Evolutionary conservation across 2,329 filamentous ascomycete species (phyloP).

Genomic region (Alternaria conjuncta): DNA sequence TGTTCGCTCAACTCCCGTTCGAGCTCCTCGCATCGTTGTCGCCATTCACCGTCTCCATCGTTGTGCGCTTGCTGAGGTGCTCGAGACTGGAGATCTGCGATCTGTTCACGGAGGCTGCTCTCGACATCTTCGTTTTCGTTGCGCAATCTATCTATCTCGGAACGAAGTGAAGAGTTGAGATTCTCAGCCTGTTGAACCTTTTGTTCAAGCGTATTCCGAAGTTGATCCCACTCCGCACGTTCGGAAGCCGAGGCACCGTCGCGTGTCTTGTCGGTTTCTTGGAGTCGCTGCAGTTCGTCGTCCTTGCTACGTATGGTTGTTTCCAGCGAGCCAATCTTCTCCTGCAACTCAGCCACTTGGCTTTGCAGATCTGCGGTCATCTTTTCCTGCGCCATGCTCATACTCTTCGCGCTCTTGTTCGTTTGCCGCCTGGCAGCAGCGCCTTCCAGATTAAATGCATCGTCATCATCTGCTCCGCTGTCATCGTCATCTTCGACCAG

Average conservation of each 20-base stretch:
- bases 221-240: conserved; percentile 73
- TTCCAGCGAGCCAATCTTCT: conserved; percentile 76
- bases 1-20: conserved; percentile 75
- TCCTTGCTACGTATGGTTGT: conserved; percentile 72
- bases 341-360: conserved; percentile 76
- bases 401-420: conserved; percentile 50
- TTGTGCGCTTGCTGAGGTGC: conserved; percentile 29
- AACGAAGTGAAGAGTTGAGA: conserved; percentile 78
- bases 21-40: conserved; percentile 49
- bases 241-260: conserved; percentile 63
- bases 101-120: conserved; percentile 67
- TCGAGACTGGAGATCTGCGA: conserved; percentile 58
- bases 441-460: conserved; percentile 67
- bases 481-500: conserved; percentile 86
- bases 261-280: conserved; percentile 64
- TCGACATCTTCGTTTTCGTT: conserved; percentile 70
- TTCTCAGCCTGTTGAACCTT: conserved; percentile 76
- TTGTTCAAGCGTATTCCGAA: conserved; percentile 71
- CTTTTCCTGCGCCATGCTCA: conserved; percentile 44
- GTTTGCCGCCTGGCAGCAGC: conserved; percentile 52
- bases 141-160: conserved; percentile 77
- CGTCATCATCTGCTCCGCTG: conserved; percentile 61
- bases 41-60: conserved; percentile 40
- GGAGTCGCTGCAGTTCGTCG: conserved; percentile 67
- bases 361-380: conserved; percentile 77